phyloP scores from a whole-genome alignment of 2,329 filamentous ascomycete species.

The Beauveria caledonica region DNA sequence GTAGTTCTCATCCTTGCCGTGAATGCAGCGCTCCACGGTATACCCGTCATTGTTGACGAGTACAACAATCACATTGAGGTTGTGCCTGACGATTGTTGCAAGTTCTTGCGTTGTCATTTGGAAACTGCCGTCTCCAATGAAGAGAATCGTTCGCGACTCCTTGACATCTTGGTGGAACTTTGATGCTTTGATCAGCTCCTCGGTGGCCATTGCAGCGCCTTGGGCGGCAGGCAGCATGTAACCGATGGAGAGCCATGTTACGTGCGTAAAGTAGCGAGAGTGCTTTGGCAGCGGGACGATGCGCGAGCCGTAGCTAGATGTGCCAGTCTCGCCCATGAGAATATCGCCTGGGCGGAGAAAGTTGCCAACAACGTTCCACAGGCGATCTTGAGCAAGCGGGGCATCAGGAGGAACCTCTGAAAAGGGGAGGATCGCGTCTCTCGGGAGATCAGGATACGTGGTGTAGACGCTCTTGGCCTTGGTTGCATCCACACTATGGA shows the following conservation, averaged over 20 bases:
- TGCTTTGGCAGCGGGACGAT: constrained; percentile 41
- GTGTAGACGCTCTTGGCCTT: constrained; percentile 18
- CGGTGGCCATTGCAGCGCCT: constrained; percentile 46
- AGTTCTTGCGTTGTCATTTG: constrained; percentile 61
- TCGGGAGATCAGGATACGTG: constrained; percentile 21
- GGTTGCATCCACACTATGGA: constrained; percentile 17
- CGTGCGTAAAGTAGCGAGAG: constrained; percentile 37
- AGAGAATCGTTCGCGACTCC: constrained; percentile 37
- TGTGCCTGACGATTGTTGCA: constrained; percentile 50
- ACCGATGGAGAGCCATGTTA: constrained; percentile 52
- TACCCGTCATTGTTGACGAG: constrained; percentile 53
- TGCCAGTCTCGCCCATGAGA: constrained; percentile 50
- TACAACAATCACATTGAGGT: constrained; percentile 41
- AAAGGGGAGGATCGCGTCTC: constrained; percentile 16
- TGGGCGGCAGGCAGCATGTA: constrained; percentile 51
- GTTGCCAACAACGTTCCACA: constrained; percentile 37
- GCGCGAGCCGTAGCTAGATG: constrained; percentile 44
- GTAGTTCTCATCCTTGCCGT: constrained; percentile 43
- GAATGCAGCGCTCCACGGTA: constrained; percentile 49
- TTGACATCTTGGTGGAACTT: constrained; percentile 14
- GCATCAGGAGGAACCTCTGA: constrained; percentile 17
- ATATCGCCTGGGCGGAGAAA: constrained; percentile 46
- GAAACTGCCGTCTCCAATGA: constrained; percentile 57
- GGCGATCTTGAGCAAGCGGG: constrained; percentile 38
- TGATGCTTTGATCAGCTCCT: constrained; percentile 28